Base-by-base conservation (phyloP, 345 rosid species). In the Euphorbia lathyris region DNA sequence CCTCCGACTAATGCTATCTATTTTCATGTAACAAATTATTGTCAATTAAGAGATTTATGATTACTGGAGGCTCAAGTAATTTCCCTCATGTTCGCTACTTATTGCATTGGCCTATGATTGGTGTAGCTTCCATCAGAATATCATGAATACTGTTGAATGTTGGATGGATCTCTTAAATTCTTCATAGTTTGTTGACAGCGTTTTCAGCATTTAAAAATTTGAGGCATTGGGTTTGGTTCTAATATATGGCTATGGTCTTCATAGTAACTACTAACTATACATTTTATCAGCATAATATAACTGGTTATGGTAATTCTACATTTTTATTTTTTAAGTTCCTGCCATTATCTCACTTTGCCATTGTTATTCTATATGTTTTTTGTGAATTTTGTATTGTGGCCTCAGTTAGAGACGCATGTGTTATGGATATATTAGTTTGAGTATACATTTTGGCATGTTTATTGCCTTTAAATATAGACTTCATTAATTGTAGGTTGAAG, bases 401-500 rank as follows among this genome's bases (percentile, higher is more conserved):
- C 27, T 67, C 48, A 36, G 14, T 48, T 55, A 5, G n/a, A 40
- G 6, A 50, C 17, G 55, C 38, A n/a, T 32, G 9, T 9, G 7
- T 43, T 7, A 14, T 26, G 26, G 52, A 12, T 63, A 36, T 58
- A 57, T 52, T 14, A 52, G 60, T 67, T 32, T n/a, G 38, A 67
- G 51, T 30, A 17, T 55, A 0, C 48, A 25, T 42, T 1, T 42
- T 60, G 63, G 12, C 32, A 30, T 16, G 12, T 1, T 13, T 17
- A 3, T 40, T 29, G 22, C 14, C 20, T 20, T 22, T 32, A 43
- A 50, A 32, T 57, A 3, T 57, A 8, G 25, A 25, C 23, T 53
- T 1, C 58, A 5, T 12, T 51, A 10, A 20, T 62, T 25, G 51
- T 71, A 89, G 90, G 74, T 66, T 89, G 72, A 74, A 77, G 77